Evolutionary conservation across 441 rosid species (phyloP).

Genomic region (Gossypium schwendimanii): DNA sequence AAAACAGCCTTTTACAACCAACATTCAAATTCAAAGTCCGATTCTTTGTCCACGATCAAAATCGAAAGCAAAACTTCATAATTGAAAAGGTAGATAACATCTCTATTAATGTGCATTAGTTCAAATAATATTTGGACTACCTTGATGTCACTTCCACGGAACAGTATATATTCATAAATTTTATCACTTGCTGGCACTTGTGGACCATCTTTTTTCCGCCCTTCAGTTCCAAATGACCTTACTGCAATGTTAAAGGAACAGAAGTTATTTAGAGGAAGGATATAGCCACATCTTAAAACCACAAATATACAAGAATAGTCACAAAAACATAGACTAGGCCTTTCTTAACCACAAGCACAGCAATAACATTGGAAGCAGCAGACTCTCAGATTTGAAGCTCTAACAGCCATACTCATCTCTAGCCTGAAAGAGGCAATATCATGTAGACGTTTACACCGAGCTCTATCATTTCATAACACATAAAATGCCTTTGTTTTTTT

Average conservation of each 20-base stretch:
- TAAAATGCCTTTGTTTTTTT: no score
- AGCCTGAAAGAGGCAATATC: not conserved
- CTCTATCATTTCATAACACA: not conserved
- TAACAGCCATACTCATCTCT: not conserved
- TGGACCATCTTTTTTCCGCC: slow-evolving; percentile 33
- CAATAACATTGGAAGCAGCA: not conserved
- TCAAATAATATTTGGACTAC: slow-evolving; percentile 7
- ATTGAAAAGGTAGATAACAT: not conserved
- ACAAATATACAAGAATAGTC: not conserved
- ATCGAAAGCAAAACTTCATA: not conserved
- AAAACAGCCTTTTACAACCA: not conserved
- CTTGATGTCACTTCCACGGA: slow-evolving; percentile 39
- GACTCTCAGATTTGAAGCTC: not conserved
- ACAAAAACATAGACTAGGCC: not conserved
- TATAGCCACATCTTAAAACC: not conserved
- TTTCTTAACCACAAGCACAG: not conserved
- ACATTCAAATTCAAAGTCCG: not conserved
- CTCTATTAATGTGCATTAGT: not conserved
- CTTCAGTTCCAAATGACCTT: slow-evolving; percentile 39
- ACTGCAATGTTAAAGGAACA: slow-evolving; percentile 20
- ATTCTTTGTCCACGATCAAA: not conserved
- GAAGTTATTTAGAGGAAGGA: not conserved
- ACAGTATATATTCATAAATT: slow-evolving; percentile 28
- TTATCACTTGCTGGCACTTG: slow-evolving; percentile 28
- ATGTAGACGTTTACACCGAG: not conserved